Conservation (phyloP, 345 rosid species). For the Brassica rapa region DNA sequence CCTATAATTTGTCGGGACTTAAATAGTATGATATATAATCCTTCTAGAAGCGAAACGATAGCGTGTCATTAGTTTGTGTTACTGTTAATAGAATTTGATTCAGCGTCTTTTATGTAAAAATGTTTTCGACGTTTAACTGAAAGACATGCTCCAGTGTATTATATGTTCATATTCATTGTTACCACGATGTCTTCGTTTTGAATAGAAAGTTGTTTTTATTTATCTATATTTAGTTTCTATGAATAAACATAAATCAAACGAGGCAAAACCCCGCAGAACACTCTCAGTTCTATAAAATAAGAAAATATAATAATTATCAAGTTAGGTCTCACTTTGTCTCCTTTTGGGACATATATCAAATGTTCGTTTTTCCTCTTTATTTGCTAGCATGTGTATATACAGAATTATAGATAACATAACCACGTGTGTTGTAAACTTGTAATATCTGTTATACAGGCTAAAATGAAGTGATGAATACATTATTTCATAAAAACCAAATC, state of each 20-base stretch:
- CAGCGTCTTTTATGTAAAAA: neutral
- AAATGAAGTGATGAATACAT: neutral
- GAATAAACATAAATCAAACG: neutral
- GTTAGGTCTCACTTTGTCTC: conserved; percentile 3
- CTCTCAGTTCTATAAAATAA: neutral
- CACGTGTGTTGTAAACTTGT: neutral
- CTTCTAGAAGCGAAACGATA: conserved; percentile 35
- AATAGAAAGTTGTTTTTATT: neutral
- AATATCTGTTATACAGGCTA: neutral
- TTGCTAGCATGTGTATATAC: neutral
- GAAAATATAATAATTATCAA: neutral
- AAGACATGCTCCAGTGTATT: conserved; percentile 27
- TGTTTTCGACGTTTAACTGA: conserved; percentile 20
- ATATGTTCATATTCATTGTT: neutral
- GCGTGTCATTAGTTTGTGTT: neutral
- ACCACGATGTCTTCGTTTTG: conserved; percentile 20
- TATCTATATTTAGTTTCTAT: neutral
- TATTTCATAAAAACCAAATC: neutral
- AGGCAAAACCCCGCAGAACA: neutral
- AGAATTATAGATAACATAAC: neutral
- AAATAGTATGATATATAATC: neutral
- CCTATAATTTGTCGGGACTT: conserved; percentile 6
- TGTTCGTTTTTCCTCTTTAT: neutral
- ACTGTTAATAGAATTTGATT: conserved; percentile 6
- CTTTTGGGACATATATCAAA: conserved; percentile 4